Evolutionary conservation across 2,329 filamentous ascomycete genomes (phyloP).

Genomic region (Beauveria scarabaeidicola): DNA sequence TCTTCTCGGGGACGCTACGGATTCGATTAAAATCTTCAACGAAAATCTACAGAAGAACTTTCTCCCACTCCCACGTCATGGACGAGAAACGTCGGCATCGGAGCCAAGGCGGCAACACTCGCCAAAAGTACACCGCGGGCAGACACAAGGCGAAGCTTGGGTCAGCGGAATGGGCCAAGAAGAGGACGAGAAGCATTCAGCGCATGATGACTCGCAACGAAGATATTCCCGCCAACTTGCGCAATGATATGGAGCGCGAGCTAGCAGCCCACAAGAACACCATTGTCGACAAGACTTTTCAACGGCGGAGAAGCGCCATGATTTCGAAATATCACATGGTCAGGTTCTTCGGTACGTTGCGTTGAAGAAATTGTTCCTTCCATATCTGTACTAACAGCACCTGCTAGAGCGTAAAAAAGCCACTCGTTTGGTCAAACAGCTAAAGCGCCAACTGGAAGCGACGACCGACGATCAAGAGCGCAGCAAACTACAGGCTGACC

Average conservation of each 20-base stretch:
- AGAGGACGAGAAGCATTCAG: conserved; percentile 61
- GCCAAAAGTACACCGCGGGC: conserved; percentile 24
- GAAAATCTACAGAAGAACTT: background rate
- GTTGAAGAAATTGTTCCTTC: background rate
- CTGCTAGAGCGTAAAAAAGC: conserved; percentile 64
- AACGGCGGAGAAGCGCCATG: conserved; percentile 58
- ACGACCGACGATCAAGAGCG: conserved; percentile 43
- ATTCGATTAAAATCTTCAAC: background rate
- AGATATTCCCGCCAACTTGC: conserved; percentile 58
- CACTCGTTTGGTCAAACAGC: conserved; percentile 54
- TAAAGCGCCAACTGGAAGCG: conserved; percentile 48
- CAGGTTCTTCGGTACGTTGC: conserved; percentile 64
- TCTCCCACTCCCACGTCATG: background rate
- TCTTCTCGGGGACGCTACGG: no score
- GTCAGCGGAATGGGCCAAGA: conserved; percentile 56
- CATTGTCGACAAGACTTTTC: conserved; percentile 48
- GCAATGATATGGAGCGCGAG: conserved; percentile 63
- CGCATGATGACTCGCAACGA: conserved; percentile 53
- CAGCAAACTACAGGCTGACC: conserved; percentile 41
- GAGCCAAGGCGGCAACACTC: conserved; percentile 20
- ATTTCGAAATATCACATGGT: conserved; percentile 77
- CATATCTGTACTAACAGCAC: background rate
- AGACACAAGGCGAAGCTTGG: conserved; percentile 38
- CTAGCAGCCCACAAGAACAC: conserved; percentile 58
- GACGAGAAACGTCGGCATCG: background rate